These are phyloP conservation scores for Epicoccum nigrum DNA, from an alignment of 2,329 filamentous ascomycete genomes.

Conservation along the genomic window DNA sequence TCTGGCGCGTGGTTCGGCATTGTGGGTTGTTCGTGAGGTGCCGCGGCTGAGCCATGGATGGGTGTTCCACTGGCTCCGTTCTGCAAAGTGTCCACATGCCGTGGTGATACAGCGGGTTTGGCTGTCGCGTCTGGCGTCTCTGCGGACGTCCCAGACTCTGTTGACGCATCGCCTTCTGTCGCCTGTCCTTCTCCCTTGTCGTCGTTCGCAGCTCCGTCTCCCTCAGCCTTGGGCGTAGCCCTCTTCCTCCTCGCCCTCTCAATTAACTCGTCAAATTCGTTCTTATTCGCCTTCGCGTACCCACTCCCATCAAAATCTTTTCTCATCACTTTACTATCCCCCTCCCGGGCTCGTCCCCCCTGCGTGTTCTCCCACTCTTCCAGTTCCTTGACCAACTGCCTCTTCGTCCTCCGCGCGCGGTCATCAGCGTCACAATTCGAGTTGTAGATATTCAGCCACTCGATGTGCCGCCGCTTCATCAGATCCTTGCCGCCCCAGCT, in stretches of 20 bases:
- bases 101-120: too few species aligned
- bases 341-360: conserved; percentile 60
- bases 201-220: conserved; percentile 11
- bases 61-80: conserved; percentile 17
- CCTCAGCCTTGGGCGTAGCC: conserved; percentile 37
- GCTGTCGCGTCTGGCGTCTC: background rate
- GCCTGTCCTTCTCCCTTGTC: conserved; percentile 6
- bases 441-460: conserved; percentile 97
- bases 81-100: too few species aligned
- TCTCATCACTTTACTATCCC: conserved; percentile 66
- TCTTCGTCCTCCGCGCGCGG: conserved; percentile 66
- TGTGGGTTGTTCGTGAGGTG: conserved; percentile 24
- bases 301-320: conserved; percentile 86
- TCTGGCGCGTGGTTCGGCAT: conserved; percentile 17
- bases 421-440: conserved; percentile 87
- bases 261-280: conserved; percentile 80
- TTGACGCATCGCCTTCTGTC: background rate
- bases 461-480: conserved; percentile 80
- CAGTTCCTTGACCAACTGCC: conserved; percentile 77
- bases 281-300: conserved; percentile 75
- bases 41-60: conserved; percentile 33
- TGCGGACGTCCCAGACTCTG: background rate
- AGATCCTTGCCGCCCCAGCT: conserved; percentile 69
- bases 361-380: conserved; percentile 87
- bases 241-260: conserved; percentile 71